Evolutionary conservation across 768 basidiomycete genomes (phyloP).

Genomic region (Suillus weaverae): DNA sequence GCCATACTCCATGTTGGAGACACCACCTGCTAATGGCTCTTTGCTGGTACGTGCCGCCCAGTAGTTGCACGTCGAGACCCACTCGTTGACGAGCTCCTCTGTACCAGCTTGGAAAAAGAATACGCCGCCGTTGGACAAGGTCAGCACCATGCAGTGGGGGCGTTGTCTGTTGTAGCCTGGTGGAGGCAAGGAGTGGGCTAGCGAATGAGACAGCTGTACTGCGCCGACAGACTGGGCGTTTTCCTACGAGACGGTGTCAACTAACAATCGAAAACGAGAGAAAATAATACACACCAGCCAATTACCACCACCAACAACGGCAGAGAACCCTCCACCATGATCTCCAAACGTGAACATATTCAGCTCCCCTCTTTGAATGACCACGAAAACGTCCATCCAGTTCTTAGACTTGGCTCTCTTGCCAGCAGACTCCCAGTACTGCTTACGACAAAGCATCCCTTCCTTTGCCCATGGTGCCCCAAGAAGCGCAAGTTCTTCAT

Average conservation of each 20-base stretch:
- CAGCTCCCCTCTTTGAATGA: slow-evolving; percentile 91
- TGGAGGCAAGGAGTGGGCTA: slow-evolving; percentile 84
- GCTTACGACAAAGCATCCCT: slow-evolving; percentile 92
- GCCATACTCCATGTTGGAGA: slow-evolving; percentile 99
- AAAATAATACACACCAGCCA: slow-evolving; percentile 77
- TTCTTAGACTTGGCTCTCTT: slow-evolving; percentile 85
- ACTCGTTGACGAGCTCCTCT: slow-evolving; percentile 97
- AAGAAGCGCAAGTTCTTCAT: slow-evolving; percentile 92
- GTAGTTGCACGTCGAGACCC: slow-evolving; percentile 99
- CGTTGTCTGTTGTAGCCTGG: slow-evolving; percentile 91
- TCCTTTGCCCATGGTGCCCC: slow-evolving; percentile 99
- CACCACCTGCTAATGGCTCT: slow-evolving; percentile 92
- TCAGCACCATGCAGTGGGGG: slow-evolving; percentile 93
- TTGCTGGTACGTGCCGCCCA: slow-evolving; percentile 97
- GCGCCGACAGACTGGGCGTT: slow-evolving; percentile 87
- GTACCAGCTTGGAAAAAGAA: slow-evolving; percentile 99
- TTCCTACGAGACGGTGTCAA: slow-evolving; percentile 48
- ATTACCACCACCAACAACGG: slow-evolving; percentile 90
- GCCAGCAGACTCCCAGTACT: slow-evolving; percentile 86
- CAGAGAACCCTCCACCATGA: slow-evolving; percentile 55
- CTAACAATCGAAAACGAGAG: slow-evolving; percentile 2
- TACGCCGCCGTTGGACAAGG: slow-evolving; percentile 84
- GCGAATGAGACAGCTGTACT: slow-evolving; percentile 80
- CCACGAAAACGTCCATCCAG: slow-evolving; percentile 95
- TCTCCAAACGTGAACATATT: slow-evolving; percentile 96